phyloP scores from a whole-genome alignment of 805 yeast genomes.

The Phaffomyces antillensis region DNA sequence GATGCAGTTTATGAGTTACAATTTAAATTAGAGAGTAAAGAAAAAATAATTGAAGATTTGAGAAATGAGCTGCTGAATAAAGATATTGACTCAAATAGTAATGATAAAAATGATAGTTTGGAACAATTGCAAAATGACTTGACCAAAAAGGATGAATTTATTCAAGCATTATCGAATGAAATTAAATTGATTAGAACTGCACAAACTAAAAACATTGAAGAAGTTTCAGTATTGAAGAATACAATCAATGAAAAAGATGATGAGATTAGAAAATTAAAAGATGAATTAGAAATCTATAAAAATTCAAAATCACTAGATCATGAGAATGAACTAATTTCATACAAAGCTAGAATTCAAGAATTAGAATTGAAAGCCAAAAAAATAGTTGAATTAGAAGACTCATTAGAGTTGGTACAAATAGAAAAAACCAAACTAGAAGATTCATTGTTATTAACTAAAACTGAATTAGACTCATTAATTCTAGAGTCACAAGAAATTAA shows the following conservation, averaged over 20 bases:
- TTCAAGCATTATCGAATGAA: neutral
- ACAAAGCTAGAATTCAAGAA: neutral
- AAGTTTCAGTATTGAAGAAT: neutral
- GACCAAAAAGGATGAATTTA: neutral
- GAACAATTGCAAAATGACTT: neutral
- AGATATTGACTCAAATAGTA: neutral
- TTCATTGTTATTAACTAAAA: neutral
- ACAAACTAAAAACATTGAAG: neutral
- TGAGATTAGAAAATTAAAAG: neutral
- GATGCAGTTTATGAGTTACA: constrained; percentile 16
- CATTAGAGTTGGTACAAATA: neutral
- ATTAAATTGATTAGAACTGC: neutral
- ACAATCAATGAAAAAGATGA: neutral
- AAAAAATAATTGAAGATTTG: constrained; percentile 14
- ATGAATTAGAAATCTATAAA: neutral
- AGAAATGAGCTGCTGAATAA: constrained; percentile 1
- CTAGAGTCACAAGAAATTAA: neutral
- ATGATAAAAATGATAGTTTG: neutral
- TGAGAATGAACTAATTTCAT: neutral
- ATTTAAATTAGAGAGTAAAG: constrained; percentile 15
- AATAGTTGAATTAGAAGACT: neutral
- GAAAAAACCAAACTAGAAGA: constrained; percentile 4
- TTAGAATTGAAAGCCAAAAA: neutral
- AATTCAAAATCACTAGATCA: neutral
- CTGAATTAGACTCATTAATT: neutral